Evolutionary conservation across 495 filamentous ascomycete genomes (phyloP), one percentile per base, ranked within the genome.

Genomic region (Choiromyces venosus): DNA sequence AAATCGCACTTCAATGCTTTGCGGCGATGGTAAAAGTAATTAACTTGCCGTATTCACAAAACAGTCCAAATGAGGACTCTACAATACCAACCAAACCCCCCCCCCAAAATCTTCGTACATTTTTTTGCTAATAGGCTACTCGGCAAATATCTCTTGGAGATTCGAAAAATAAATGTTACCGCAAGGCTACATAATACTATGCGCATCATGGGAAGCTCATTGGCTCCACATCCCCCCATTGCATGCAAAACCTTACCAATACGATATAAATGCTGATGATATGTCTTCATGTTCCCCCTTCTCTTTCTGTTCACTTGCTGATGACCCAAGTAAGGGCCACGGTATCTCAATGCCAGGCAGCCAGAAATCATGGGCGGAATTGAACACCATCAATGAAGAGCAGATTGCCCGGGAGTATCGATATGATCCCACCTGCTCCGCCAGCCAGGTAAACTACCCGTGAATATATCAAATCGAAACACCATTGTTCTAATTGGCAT

Each of bases 361-460:
- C 52, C 12, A 29, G 25, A 33, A 33, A 16, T 61, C 52, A 18
- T 33, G 52, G 8, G 25, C 12, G 25, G 12, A 56, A 61, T 61
- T 61, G 52, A 61, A 33, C 4, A 29, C 12, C 52, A 61, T 61
- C 52, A 61, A 33, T 7, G 52, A 33, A 61, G 25, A 9, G 25
- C n/a, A 61, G 25, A 61, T 61, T 33, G 12, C 52, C 16, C 52
- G 52, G 25, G 25, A 61, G 52, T 61, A 61, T 61, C 52, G 52
- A 61, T 18, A 61, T 33, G n/a, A 82, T 73, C 68, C 82, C 46
- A 77, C 81, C 37, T 81, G 81, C 65, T 79, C 81, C 29, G 81
- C 81, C 29, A 81, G 81, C 44, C 81, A 76, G 14, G 68, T 75
- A 8, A 79, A 81, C 68, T 82, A 81, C 69, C 79, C 52, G 52